Percentiles rank a stretch among this genome's conserved stretches.
Evolutionary conservation across 2,329 filamentous ascomycete genomes (phyloP).

Genomic region (Thermoascus crustaceus): DNA sequence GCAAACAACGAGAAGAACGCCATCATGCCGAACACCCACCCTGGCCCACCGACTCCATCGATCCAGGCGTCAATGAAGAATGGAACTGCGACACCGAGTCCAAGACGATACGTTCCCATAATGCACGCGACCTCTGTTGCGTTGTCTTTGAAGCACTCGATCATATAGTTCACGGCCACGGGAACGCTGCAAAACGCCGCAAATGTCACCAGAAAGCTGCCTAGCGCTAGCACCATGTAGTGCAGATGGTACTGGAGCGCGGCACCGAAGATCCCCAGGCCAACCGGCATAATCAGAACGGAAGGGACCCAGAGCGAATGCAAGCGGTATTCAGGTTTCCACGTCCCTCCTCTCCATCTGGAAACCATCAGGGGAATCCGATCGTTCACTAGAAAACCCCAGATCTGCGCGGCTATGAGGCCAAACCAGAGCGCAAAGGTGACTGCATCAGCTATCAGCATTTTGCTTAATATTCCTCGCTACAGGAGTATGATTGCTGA

Average conservation of each 20-base stretch:
- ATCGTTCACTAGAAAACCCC: conserved; percentile 33
- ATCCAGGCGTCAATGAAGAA: conserved; percentile 37
- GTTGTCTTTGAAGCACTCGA: conserved; percentile 28
- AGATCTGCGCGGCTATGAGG: conserved; percentile 27
- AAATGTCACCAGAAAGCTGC: conserved; percentile 34
- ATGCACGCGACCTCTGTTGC: conserved; percentile 29
- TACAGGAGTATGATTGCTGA: no score
- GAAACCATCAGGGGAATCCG: conserved; percentile 29
- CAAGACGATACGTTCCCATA: conserved; percentile 23
- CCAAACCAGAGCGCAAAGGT: conserved; percentile 37
- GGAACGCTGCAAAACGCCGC: conserved; percentile 30
- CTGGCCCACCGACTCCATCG: conserved; percentile 23
- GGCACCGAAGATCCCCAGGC: conserved; percentile 31
- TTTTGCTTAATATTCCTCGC: no score
- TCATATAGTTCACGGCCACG: conserved; percentile 23
- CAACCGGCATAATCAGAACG: conserved; percentile 22
- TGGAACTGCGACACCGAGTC: conserved; percentile 30
- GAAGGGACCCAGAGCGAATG: conserved; percentile 22
- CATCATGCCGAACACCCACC: conserved; percentile 37
- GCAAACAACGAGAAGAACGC: conserved; percentile 28
- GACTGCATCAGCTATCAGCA: no score
- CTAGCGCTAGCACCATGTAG: conserved; percentile 34
- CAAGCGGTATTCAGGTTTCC: conserved; percentile 29
- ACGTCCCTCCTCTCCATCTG: conserved; percentile 19
- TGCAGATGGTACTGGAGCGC: conserved; percentile 34